Conservation (phyloP, 2,329 filamentous ascomycete species). For the Taxawa tesnikishii region DNA sequence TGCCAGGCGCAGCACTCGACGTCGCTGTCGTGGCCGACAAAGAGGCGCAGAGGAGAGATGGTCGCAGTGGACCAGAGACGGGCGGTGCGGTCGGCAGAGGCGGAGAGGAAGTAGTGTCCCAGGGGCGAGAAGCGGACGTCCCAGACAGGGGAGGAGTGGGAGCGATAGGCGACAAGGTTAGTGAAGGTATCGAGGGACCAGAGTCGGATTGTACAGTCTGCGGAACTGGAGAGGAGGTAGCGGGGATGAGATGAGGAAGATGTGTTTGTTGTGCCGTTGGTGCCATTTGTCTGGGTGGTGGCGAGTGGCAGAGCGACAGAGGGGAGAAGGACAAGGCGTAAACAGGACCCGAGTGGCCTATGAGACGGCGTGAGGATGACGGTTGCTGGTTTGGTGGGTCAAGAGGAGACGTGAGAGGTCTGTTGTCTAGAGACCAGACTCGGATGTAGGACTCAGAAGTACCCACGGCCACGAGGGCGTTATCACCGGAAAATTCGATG, state of each 20-base stretch:
- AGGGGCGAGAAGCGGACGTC: conserved; percentile 82
- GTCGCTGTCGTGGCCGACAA: conserved; percentile 85
- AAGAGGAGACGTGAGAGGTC: conserved; percentile 58
- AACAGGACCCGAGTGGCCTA: conserved; percentile 82
- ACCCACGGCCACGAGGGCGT: conserved; percentile 73
- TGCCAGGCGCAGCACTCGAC: conserved; percentile 93
- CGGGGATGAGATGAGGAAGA: conserved; percentile 37
- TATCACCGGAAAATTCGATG: conserved; percentile 89
- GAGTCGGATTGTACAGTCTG: conserved; percentile 75
- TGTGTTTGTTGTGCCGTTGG: conserved; percentile 28
- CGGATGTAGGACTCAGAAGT: conserved; percentile 93
- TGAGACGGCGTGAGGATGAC: conserved; percentile 59
- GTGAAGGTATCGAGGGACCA: conserved; percentile 90
- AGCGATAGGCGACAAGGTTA: conserved; percentile 89
- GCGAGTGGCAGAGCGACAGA: conserved; percentile 36
- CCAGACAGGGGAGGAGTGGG: conserved; percentile 81
- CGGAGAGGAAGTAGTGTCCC: conserved; percentile 87
- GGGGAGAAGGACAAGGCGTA: conserved; percentile 82
- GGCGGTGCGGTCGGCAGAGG: conserved; percentile 79
- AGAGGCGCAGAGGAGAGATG: conserved; percentile 74
- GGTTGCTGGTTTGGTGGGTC: conserved; percentile 45
- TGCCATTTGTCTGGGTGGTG: conserved; percentile 24
- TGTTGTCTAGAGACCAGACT: conserved; percentile 83
- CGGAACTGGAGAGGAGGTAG: conserved; percentile 75
- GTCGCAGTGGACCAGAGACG: conserved; percentile 89